Conservation (phyloP, 2,329 filamentous ascomycete genomes). For the Colletotrichum paranaense region DNA sequence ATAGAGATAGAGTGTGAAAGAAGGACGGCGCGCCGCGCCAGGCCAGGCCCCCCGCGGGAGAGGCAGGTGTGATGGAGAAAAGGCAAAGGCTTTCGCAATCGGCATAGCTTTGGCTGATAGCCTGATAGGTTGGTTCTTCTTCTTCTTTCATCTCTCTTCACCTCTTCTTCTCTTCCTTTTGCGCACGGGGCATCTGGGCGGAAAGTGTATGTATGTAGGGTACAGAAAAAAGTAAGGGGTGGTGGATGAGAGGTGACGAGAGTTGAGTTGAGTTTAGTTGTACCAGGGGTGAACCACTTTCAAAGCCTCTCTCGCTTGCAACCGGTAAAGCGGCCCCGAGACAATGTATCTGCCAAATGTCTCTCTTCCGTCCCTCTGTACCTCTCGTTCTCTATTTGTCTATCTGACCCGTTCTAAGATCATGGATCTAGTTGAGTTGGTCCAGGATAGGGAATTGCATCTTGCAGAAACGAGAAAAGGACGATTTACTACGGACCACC, state of each 20-base stretch:
- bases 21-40: too few species aligned
- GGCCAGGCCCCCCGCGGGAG: too few species aligned
- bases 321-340: too few species aligned
- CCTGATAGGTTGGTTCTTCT: neutral
- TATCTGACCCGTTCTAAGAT: neutral
- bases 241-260: neutral
- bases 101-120: neutral
- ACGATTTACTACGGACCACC: too few species aligned
- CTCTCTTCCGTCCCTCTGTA: neutral
- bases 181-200: conserved; percentile 9
- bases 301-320: too few species aligned
- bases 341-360: neutral
- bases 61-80: too few species aligned
- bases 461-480: neutral
- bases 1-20: too few species aligned
- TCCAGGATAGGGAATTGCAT: conserved; percentile 15
- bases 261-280: neutral
- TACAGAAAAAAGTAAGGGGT: neutral
- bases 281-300: too few species aligned
- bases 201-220: neutral
- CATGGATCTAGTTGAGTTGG: conserved; percentile 24
- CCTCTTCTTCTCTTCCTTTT: too few species aligned
- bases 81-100: neutral
- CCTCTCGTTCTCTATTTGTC: neutral
- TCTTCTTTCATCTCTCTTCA: neutral